These are phyloP conservation scores for Fusarium musae DNA, from an alignment of 2,329 filamentous ascomycete genomes.

Conservation along the genomic window DNA sequence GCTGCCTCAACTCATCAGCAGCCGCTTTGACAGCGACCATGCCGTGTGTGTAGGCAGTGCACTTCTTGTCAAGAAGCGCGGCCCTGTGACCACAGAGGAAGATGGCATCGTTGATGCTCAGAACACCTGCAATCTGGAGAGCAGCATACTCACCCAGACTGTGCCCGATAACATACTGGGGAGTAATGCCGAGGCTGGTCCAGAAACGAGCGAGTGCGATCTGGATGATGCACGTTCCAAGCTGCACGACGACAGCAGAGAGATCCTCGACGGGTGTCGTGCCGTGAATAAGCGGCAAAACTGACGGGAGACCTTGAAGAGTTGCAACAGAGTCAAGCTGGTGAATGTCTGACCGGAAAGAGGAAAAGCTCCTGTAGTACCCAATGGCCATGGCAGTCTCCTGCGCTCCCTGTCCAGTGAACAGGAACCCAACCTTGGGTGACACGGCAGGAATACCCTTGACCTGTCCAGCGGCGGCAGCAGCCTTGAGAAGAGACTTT, in stretches of 20 bases:
- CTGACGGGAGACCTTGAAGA: not conserved
- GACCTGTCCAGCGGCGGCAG: accelerated
- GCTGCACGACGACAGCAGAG: not conserved
- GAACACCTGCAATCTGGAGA: slow-evolving; percentile 68
- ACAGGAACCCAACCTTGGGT: not conserved
- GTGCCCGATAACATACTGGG: slow-evolving; percentile 59
- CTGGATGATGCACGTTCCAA: not conserved
- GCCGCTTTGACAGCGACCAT: slow-evolving; percentile 31
- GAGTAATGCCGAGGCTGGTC: slow-evolving; percentile 54
- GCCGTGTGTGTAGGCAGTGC: slow-evolving; percentile 13
- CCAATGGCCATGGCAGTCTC: not conserved
- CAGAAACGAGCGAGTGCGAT: slow-evolving; percentile 38
- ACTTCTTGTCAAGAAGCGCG: not conserved
- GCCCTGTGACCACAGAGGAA: slow-evolving; percentile 65
- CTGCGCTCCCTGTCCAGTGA: not conserved
- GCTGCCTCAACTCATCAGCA: not conserved
- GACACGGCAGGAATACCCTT: not conserved
- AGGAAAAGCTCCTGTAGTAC: not conserved
- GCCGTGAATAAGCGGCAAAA: not conserved
- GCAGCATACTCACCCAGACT: slow-evolving; percentile 55
- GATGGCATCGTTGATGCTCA: slow-evolving; percentile 70
- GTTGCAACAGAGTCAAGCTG: not conserved
- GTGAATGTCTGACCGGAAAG: not conserved
- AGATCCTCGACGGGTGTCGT: not conserved
- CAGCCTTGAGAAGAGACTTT: not conserved